Base-by-base conservation (phyloP, 2,329 filamentous ascomycete genomes). In the Exophiala xenobiotica region DNA sequence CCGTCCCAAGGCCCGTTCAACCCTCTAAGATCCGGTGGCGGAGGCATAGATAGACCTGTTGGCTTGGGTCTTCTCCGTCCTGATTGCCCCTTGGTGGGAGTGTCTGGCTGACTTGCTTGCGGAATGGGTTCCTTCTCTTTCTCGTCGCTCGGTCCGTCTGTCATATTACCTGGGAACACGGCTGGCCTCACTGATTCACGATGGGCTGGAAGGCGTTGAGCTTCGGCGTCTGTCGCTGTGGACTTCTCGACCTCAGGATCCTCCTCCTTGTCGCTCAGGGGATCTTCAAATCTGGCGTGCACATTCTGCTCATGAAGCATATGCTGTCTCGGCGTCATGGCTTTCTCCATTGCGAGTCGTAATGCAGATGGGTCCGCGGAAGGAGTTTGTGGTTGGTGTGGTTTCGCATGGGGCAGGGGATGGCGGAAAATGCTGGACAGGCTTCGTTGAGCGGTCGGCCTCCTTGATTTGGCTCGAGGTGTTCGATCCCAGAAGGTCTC, bases 401-500 rank as follows among this genome's bases (percentile, higher is more conserved):
- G 19, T 50, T 53, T 56, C n/a, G 24, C 45, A 33, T 44, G 26
- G 19, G 51, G 45, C 24, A 52, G 39, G 14, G 53, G 53, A 46
- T 56, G 49, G 26, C 48, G 49, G 8, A 60, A 11, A 14, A 54
- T 31, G 27, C 43, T 61, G 4, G 65, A 68, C 7, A 64, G 46
- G 14, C 61, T 60, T 18, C 57, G 51, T 24, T 48, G 55, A 14
- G 64, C 56, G 5, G 61, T 60, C 54, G 68, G 56, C 46, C 70
- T 65, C 61, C 71, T 71, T 8, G 64, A 55, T 53, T 71, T 71
- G 39, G 72, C 67, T 24, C 78, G 73, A 6, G 91, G 90, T 2
- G 86, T 86, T 41, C 92, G 79, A 68, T 96, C 90, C 92, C 92
- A 97, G 60, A 96, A 96, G 0, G 90, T 96, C 71, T 97, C 92